Conservation (phyloP, 164 flowering plant genomes). For the Stephania yunnanensis region DNA sequence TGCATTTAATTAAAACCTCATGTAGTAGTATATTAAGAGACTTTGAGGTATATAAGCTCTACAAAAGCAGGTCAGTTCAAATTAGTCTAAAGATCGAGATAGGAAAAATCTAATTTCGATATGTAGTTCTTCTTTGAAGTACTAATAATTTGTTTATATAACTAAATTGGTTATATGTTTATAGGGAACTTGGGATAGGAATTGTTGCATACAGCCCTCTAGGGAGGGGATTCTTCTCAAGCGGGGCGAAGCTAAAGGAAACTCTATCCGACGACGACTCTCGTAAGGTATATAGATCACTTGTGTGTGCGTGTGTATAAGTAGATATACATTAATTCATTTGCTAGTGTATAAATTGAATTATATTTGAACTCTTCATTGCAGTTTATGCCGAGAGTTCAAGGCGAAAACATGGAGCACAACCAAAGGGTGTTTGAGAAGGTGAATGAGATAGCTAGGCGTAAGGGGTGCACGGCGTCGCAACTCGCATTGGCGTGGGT, state of each 20-base stretch:
- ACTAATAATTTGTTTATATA: background rate
- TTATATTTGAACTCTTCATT: background rate
- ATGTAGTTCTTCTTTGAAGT: background rate
- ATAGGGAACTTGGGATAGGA: constrained; percentile 40
- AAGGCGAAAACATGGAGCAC: constrained; percentile 32
- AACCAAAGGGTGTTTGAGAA: constrained; percentile 25
- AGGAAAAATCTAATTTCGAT: too few species aligned
- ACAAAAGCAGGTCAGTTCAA: too few species aligned
- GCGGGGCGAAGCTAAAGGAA: constrained; percentile 17
- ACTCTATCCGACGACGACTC: constrained; percentile 5
- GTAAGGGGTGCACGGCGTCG: constrained; percentile 33
- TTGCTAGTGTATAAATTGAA: too few species aligned
- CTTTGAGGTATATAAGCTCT: too few species aligned
- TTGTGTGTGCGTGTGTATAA: background rate
- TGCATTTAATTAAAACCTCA: background rate
- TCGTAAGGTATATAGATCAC: constrained; percentile 14
- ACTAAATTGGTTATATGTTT: background rate
- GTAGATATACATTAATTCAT: background rate
- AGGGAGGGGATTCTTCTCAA: constrained; percentile 26
- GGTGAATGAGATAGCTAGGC: constrained; percentile 26
- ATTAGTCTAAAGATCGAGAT: too few species aligned
- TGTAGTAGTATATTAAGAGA: constrained; percentile 3
- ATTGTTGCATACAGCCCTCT: constrained; percentile 37
- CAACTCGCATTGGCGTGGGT: constrained; percentile 41
- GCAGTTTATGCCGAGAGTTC: constrained; percentile 26